These are phyloP conservation scores for Xylariomycetidae sp. DNA, from an alignment of 2,329 filamentous ascomycete species.

Conservation along the genomic window DNA sequence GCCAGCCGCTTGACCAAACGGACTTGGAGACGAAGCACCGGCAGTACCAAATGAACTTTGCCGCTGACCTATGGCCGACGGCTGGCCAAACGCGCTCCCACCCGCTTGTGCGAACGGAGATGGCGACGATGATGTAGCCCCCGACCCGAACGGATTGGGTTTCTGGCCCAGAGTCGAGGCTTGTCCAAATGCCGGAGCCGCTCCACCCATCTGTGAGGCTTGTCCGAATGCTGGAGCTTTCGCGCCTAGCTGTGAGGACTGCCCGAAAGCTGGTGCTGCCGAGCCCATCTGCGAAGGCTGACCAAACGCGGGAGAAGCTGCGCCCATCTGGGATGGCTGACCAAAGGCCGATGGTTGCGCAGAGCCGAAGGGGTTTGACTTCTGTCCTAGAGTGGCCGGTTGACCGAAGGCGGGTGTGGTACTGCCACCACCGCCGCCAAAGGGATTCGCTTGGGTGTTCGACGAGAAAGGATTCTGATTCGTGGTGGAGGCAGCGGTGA, in stretches of 20 bases:
- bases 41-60: constrained; percentile 24
- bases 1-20: constrained; percentile 27
- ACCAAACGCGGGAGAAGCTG: constrained; percentile 16
- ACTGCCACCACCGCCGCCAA: constrained; percentile 12
- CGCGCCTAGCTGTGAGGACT: constrained; percentile 31
- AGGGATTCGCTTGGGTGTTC: constrained; percentile 25
- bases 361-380: constrained; percentile 26
- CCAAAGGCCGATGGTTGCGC: constrained; percentile 32
- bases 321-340: constrained; percentile 9
- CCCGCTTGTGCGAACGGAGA: constrained; percentile 23
- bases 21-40: constrained; percentile 15
- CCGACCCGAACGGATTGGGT: constrained; percentile 8
- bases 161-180: constrained; percentile 15
- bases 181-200: constrained; percentile 34
- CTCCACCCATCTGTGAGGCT: constrained; percentile 22
- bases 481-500: constrained; percentile 20
- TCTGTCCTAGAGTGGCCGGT: constrained; percentile 20
- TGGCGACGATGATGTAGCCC: constrained; percentile 14
- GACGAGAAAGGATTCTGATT: constrained; percentile 38
- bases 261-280: constrained; percentile 31
- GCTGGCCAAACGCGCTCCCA: constrained; percentile 18
- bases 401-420: constrained; percentile 25
- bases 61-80: constrained; percentile 22
- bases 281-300: constrained; percentile 16
- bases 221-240: constrained; percentile 25